Evolutionary conservation across 1,284 basidiomycete genomes (phyloP).

Genomic region (Irpex sp.): DNA sequence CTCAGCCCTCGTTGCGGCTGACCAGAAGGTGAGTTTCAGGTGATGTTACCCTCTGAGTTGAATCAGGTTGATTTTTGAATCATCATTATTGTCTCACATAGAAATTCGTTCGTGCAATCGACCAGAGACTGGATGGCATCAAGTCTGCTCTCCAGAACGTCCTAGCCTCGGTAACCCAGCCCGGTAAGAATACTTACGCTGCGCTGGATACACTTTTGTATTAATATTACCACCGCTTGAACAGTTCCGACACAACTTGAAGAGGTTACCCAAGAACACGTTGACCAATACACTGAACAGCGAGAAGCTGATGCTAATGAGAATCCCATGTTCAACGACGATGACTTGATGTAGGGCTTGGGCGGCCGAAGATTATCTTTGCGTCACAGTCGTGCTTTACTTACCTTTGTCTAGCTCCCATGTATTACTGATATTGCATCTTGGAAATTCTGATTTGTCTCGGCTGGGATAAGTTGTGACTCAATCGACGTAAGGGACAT

Average conservation of each 20-base stretch:
- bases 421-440: no score
- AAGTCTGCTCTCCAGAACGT: neutral
- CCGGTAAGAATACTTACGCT: neutral
- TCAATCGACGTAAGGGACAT: no score
- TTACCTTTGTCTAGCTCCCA: no score
- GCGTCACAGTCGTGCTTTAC: no score
- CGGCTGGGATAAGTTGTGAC: no score
- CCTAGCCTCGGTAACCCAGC: neutral
- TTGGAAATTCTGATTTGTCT: no score
- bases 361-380: neutral
- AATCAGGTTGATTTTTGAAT: neutral
- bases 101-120: neutral
- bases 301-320: neutral
- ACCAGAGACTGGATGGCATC: neutral
- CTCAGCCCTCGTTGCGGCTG: neutral
- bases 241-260: neutral
- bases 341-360: neutral
- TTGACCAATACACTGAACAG: neutral
- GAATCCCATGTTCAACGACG: neutral
- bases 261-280: neutral
- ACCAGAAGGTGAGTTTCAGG: neutral
- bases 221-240: neutral
- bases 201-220: neutral
- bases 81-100: neutral
- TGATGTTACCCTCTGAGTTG: neutral